Base-by-base conservation (phyloP, 257 asterid species). In the Capsicum rhomboideum region DNA sequence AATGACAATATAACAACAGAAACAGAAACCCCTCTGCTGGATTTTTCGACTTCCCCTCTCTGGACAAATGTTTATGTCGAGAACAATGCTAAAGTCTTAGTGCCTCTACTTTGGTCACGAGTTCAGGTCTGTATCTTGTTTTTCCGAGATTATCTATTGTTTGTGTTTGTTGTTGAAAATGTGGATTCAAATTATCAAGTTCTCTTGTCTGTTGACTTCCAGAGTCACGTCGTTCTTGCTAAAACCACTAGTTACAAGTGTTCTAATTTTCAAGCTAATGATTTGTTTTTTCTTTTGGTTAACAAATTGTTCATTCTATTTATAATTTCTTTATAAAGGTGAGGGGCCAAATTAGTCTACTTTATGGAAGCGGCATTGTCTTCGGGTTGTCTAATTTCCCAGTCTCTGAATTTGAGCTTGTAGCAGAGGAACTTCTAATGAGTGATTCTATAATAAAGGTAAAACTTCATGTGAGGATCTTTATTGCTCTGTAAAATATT, bases 41-140 rank as follows among this genome's bases (percentile, higher is more conserved):
- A 92, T 88, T 96, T 96, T 90, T 94, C 99, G 59, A 94, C 94
- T 83, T 94, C 93, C 87, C 99, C 98, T 8, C 89, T 92, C 63
- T 96, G 99, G 99, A 91, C 97, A 71, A 96, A 96, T 93, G 98
- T 96, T 79, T 96, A 91, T 86, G 93, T 96, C 86, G 99, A 96
- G 91, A 93, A 96, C 90, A 91, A 91, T 86, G 99, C 98, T 85
- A 96, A 92, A 90, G 95, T 94, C 79, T 87, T 96, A 86, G 99
- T 96, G 86, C 99, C 99, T 89, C 94, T 96, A 80, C 90, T 94
- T 67, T 96, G 99, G 99, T 92, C 99, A 82, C 93, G 99, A 91
- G 99, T 96, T 91, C 98, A 96, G 99, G 99, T 96, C 49, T 81
- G 82, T 80, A 4, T 59, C 75, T 34, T 58, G 44, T 18, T 80